Evolutionary conservation across 1,284 basidiomycete species (phyloP).

Genomic region (Cutaneotrichosporon arboriforme): DNA sequence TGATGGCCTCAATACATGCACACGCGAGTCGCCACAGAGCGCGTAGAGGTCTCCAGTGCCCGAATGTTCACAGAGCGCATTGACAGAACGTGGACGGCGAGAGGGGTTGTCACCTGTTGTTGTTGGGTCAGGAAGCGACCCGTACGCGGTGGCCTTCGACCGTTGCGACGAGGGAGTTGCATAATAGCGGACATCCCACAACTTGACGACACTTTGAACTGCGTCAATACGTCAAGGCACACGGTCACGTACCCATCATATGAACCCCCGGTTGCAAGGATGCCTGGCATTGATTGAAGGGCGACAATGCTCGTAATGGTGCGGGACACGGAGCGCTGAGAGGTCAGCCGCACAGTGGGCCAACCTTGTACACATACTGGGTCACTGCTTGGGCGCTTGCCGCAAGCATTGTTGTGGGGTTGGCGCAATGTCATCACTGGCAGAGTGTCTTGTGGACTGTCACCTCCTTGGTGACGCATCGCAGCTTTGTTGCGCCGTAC

Average conservation of each 20-base stretch:
- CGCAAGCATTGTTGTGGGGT: constrained; percentile 7
- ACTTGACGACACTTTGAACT: constrained; percentile 39
- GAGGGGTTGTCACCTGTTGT: constrained; percentile 20
- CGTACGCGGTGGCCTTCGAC: constrained; percentile 21
- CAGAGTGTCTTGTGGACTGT: neutral
- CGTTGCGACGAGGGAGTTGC: constrained; percentile 19
- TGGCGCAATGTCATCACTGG: constrained; percentile 16
- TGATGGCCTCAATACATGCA: constrained; percentile 38
- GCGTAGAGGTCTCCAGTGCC: constrained; percentile 38
- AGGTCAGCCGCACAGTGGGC: neutral
- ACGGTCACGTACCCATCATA: constrained; percentile 39
- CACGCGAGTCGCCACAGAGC: constrained; percentile 37
- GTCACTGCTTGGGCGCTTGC: neutral
- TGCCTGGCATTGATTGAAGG: constrained; percentile 38
- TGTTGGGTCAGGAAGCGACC: constrained; percentile 36
- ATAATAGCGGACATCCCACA: constrained; percentile 47
- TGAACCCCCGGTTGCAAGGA: constrained; percentile 44
- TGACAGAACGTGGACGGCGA: constrained; percentile 34
- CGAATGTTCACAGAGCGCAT: constrained; percentile 37
- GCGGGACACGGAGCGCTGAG: constrained; percentile 36
- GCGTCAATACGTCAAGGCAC: neutral
- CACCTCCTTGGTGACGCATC: too few species aligned
- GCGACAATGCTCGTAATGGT: constrained; percentile 45
- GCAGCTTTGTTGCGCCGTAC: too few species aligned
- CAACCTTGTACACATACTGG: neutral